phyloP scores from a whole-genome alignment of 257 asterid species.

The Fraxinus pennsylvanica region DNA sequence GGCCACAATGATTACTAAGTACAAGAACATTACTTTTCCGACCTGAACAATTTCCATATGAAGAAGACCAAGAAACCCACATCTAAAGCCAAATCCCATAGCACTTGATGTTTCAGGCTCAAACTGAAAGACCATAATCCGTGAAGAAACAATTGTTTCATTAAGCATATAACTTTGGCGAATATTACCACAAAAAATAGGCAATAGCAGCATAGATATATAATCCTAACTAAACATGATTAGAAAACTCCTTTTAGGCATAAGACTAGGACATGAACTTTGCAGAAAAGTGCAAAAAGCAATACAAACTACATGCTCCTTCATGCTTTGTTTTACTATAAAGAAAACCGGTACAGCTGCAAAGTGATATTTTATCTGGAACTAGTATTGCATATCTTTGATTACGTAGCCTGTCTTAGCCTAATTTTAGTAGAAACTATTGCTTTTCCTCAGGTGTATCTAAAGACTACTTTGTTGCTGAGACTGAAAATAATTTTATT shows the following conservation, averaged over 20 bases:
- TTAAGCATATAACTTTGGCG: constrained; percentile 10
- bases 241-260: background rate
- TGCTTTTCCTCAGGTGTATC: background rate
- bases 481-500: background rate
- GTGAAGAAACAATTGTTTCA: constrained; percentile 9
- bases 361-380: background rate
- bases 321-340: constrained; percentile 4
- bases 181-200: constrained; percentile 18
- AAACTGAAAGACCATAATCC: constrained; percentile 48
- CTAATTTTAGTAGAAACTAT: background rate
- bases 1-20: constrained; percentile 18
- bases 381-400: background rate
- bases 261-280: constrained; percentile 14
- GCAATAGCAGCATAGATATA: constrained; percentile 10
- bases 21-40: constrained; percentile 18
- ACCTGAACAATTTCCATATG: constrained; percentile 99
- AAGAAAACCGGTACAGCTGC: background rate
- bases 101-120: constrained; percentile 98
- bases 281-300: background rate
- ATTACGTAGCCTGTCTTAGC: background rate
- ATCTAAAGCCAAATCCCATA: constrained; percentile 99
- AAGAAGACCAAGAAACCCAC: constrained; percentile 98
- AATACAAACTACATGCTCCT: constrained; percentile 16
- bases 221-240: constrained; percentile 13
- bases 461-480: background rate